Conservation (phyloP, 164 flowering plant species). For the Umbilicus rupestris region DNA sequence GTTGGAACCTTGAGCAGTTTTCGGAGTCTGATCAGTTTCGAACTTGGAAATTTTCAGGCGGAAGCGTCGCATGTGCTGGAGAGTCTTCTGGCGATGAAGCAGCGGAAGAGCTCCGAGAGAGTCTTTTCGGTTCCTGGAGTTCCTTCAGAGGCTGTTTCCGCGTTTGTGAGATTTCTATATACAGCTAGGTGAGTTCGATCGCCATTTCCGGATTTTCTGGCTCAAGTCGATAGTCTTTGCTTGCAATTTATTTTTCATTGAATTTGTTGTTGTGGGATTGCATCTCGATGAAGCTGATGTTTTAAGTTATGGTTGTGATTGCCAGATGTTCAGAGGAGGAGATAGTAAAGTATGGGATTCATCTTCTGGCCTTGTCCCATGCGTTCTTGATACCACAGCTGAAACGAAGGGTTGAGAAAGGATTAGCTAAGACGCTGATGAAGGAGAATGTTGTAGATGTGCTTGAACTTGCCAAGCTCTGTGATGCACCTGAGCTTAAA, state of each 20-base stretch:
- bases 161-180: slow-evolving; percentile 59
- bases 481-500: slow-evolving; percentile 75
- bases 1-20: neutral
- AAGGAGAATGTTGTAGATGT: slow-evolving; percentile 73
- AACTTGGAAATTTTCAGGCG: slow-evolving; percentile 33
- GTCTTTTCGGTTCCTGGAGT: slow-evolving; percentile 66
- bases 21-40: neutral
- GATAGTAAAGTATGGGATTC: slow-evolving; percentile 62
- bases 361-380: slow-evolving; percentile 70
- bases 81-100: slow-evolving; percentile 44
- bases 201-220: neutral
- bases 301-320: neutral
- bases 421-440: slow-evolving; percentile 33
- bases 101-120: slow-evolving; percentile 32
- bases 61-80: slow-evolving; percentile 62
- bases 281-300: slow-evolving; percentile 6
- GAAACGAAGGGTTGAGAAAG: slow-evolving; percentile 56
- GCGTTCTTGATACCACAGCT: slow-evolving; percentile 54
- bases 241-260: neutral
- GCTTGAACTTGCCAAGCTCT: slow-evolving; percentile 63
- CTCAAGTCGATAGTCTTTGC: neutral
- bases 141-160: slow-evolving; percentile 57
- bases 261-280: too few species aligned
- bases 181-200: slow-evolving; percentile 35
- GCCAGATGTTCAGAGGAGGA: slow-evolving; percentile 57